Evolutionary conservation across 805 yeast species (phyloP).

Genomic region (Kuraishia hungarica): DNA sequence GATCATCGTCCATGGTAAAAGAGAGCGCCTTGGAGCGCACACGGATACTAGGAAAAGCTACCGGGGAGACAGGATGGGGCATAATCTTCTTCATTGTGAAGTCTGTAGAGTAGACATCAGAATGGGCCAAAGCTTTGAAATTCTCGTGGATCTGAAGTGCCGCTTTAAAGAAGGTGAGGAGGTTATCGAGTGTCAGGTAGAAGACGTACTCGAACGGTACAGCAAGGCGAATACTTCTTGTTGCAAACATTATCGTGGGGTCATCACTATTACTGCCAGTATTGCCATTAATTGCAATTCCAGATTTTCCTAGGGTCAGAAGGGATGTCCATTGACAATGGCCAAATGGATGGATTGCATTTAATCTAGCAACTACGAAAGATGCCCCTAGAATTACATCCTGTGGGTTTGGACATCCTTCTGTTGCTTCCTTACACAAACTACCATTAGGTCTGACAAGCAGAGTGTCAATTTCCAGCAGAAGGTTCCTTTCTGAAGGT

Average conservation of each 20-base stretch:
- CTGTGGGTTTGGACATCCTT: not conserved
- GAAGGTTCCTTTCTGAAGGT: slow-evolving; percentile 19
- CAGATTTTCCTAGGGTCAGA: slow-evolving; percentile 12
- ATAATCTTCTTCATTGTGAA: slow-evolving; percentile 26
- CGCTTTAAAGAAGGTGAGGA: slow-evolving; percentile 63
- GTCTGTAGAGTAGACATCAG: slow-evolving; percentile 15
- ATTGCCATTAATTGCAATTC: slow-evolving; percentile 6
- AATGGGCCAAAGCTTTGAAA: slow-evolving; percentile 16
- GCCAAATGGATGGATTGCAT: slow-evolving; percentile 19
- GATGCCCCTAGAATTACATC: not conserved
- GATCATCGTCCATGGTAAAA: slow-evolving; percentile 51
- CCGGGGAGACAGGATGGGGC: slow-evolving; percentile 29
- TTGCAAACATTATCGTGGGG: slow-evolving; percentile 2
- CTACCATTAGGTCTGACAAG: slow-evolving; percentile 5
- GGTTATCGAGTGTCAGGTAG: slow-evolving; percentile 70
- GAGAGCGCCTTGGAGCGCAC: slow-evolving; percentile 32
- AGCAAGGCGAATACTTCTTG: slow-evolving; percentile 5
- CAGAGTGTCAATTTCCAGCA: slow-evolving; percentile 20
- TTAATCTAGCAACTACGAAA: slow-evolving; percentile 17
- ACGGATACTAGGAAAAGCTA: slow-evolving; percentile 29
- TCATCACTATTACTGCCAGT: slow-evolving; percentile 3
- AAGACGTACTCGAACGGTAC: slow-evolving; percentile 72
- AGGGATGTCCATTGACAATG: slow-evolving; percentile 18
- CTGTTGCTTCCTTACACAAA: slow-evolving; percentile 7
- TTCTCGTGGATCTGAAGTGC: slow-evolving; percentile 50